Percentiles rank a stretch among this genome's conserved stretches.
phyloP scores from a whole-genome alignment of 345 rosid species.

The Ceriops zippeliana region DNA sequence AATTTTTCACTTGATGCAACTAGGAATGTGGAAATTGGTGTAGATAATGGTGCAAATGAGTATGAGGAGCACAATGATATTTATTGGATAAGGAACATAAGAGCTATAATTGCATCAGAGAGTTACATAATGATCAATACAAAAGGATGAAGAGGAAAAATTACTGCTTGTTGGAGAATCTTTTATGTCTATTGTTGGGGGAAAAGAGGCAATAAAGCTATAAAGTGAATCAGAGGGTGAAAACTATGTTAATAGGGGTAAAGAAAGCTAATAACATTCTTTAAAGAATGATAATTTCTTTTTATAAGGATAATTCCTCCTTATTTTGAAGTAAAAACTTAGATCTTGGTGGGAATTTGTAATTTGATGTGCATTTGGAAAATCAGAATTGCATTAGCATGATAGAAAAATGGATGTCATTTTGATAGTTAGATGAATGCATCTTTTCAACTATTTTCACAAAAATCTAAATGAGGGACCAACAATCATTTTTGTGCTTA shows the following conservation, averaged over 20 bases:
- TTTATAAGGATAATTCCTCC: no score
- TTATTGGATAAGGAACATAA: conserved; percentile 18
- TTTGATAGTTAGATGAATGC: no score
- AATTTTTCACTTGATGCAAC: conserved; percentile 15
- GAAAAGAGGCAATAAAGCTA: conserved; percentile 12
- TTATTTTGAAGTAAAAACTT: no score
- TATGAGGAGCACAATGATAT: conserved; percentile 10
- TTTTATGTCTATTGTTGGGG: conserved; percentile 32
- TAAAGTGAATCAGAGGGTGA: conserved; percentile 12
- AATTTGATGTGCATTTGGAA: no score
- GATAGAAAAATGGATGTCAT: no score
- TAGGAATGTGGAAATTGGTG: conserved; percentile 22
- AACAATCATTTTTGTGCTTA: no score
- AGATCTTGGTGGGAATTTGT: no score
- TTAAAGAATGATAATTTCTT: not conserved
- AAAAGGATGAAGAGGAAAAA: conserved; percentile 15
- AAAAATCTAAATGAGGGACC: no score
- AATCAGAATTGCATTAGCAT: no score
- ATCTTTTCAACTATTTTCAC: no score
- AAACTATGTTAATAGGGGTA: conserved; percentile 19
- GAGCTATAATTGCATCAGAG: conserved; percentile 8
- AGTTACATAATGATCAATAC: conserved; percentile 16
- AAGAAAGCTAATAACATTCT: not conserved
- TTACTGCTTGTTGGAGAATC: conserved; percentile 23
- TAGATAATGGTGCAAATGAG: conserved; percentile 18